Evolutionary conservation across 176 grass and related monocot species (phyloP), one percentile per base, ranked within the genome.

Genomic region (Thalia dealbata): DNA sequence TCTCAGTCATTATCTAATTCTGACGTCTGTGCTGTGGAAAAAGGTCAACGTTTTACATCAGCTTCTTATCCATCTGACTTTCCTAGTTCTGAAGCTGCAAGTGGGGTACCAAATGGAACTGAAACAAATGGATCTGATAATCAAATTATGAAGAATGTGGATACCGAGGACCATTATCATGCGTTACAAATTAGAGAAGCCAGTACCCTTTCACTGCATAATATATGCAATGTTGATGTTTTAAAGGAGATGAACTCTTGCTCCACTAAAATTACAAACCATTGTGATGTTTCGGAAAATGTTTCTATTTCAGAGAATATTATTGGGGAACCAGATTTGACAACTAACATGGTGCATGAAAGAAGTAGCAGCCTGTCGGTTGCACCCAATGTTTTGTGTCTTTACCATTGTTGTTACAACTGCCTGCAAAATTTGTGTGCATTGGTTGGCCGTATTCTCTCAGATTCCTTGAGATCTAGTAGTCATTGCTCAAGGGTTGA

Each of bases 321-420:
- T 72, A 70, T 52, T 21, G 76, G 60, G 61, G 28, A 62, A 61
- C 38, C 13, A 14, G 52, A 38, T 76, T 52, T 52, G 42, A 11
- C 85, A 81, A 56, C 78, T 83, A 71, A 46, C 75, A 30, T 77
- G 28, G 12, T 10, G 12, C 76, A 82, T 58, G 29, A 46, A 46
- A 67, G 52, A 27, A 76, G 58, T 42, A 71, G 80, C 9, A 70
- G 73, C 71, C 23, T 77, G 67, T 74, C 73, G 29, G 65, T 68
- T 76, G 59, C 42, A 0, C 62, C 69, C 45, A 87, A 77, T 81
- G 52, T 54, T 81, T 80, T 76, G 7, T 97, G 89, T 80, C 76
- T 86, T 30, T 97, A 97, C 67, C 76, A 73, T 48, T 97, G 93
- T 75, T 97, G 93, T 68, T 15, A 46, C 60, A 15, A 77, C 50